Evolutionary conservation across 2,329 filamentous ascomycete species (phyloP).

Genomic region (Colletotrichum gigasporum): DNA sequence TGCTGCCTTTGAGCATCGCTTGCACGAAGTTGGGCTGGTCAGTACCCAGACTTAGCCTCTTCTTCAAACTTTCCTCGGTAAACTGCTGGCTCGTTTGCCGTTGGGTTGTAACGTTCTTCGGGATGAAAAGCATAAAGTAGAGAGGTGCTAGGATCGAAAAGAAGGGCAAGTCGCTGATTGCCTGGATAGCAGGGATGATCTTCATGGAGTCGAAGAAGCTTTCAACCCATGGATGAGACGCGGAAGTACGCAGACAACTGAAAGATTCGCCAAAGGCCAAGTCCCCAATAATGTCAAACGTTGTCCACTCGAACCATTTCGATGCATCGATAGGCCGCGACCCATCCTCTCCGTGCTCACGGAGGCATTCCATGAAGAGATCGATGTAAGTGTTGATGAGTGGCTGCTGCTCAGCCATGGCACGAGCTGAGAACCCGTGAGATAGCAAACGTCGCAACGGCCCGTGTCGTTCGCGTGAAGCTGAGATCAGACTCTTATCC

Average conservation of each 20-base stretch:
- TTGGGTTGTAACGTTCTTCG: background rate
- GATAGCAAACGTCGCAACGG: constrained; percentile 35
- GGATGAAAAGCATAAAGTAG: background rate
- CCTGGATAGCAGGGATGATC: background rate
- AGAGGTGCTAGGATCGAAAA: background rate
- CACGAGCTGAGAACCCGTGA: constrained; percentile 40
- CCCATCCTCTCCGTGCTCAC: background rate
- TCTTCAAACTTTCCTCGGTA: background rate
- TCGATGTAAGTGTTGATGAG: constrained; percentile 39
- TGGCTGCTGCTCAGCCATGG: constrained; percentile 42
- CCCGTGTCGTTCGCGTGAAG: constrained; percentile 30
- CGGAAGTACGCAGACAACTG: constrained; percentile 34
- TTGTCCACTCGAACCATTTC: constrained; percentile 33
- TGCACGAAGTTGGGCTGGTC: constrained; percentile 25
- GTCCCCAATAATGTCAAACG: constrained; percentile 42
- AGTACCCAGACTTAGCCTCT: background rate
- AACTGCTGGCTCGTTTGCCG: background rate
- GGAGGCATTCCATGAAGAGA: constrained; percentile 42
- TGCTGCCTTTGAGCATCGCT: constrained; percentile 23
- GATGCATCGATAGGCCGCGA: background rate
- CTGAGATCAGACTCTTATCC: background rate
- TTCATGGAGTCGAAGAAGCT: constrained; percentile 33
- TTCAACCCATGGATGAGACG: constrained; percentile 38
- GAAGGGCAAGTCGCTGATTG: background rate
- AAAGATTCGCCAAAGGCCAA: constrained; percentile 41